phyloP scores from a whole-genome alignment of 176 grass and related monocot species.

The Triticum monococcum region DNA sequence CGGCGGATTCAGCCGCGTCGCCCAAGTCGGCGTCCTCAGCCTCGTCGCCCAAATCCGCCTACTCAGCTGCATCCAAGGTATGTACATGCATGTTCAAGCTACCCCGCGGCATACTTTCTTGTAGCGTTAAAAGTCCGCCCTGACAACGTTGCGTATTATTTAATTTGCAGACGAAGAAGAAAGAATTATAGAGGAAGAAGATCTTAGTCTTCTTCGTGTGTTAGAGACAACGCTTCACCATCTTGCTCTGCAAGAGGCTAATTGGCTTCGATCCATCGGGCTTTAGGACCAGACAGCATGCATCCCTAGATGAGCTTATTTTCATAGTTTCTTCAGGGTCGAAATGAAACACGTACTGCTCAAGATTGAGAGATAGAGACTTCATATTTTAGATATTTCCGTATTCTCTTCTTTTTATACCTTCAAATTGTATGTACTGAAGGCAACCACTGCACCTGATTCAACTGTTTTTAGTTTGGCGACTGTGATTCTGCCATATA shows the following conservation, averaged over 20 bases:
- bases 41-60: not conserved
- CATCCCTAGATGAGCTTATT: not conserved
- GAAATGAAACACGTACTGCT: no score
- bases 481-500: no score
- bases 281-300: not conserved
- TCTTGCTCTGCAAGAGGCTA: not conserved
- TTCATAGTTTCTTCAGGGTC: no score
- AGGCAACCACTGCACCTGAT: no score
- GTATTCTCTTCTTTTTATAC: no score
- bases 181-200: not conserved
- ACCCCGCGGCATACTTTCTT: not conserved
- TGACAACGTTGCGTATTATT: not conserved
- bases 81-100: not conserved
- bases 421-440: no score
- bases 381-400: no score
- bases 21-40: not conserved
- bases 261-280: not conserved
- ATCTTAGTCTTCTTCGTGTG: not conserved
- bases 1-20: not conserved
- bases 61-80: not conserved
- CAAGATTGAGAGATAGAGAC: no score
- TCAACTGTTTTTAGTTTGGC: no score
- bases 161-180: not conserved
- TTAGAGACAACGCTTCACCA: not conserved
- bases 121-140: not conserved